These are phyloP conservation scores for Multifurca ochricompacta DNA, from an alignment of 768 basidiomycete genomes.

Conservation along the genomic window DNA sequence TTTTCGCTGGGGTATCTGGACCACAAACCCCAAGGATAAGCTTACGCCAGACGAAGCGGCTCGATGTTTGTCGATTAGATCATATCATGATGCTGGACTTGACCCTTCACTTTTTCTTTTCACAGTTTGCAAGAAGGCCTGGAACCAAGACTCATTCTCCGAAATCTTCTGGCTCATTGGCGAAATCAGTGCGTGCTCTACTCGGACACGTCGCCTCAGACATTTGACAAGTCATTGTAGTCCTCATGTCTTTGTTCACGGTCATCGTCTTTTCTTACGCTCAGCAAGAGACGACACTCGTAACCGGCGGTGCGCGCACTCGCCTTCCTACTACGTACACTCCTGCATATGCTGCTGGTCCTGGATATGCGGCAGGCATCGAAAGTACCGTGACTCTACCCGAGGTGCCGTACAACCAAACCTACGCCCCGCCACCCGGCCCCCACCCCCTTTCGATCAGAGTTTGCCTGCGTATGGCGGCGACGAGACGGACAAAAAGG, in stretches of 20 bases:
- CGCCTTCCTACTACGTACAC: slow-evolving; percentile 31
- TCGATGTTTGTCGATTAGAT: slow-evolving; percentile 35
- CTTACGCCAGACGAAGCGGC: slow-evolving; percentile 33
- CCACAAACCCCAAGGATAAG: slow-evolving; percentile 20
- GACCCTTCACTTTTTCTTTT: slow-evolving; percentile 17
- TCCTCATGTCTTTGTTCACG: slow-evolving; percentile 55
- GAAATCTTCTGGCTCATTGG: slow-evolving; percentile 59
- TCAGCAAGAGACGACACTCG: slow-evolving; percentile 60
- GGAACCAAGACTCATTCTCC: slow-evolving; percentile 58
- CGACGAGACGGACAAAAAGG: slow-evolving; percentile 22
- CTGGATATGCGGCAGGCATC: slow-evolving; percentile 18
- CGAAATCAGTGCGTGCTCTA: slow-evolving; percentile 41
- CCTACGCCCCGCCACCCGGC: slow-evolving; percentile 44
- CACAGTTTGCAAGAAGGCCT: slow-evolving; percentile 55
- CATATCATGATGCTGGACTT: neutral
- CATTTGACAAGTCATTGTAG: slow-evolving; percentile 28
- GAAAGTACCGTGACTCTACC: slow-evolving; percentile 19
- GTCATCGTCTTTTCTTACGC: slow-evolving; percentile 61
- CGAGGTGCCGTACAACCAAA: slow-evolving; percentile 16
- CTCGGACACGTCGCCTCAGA: neutral
- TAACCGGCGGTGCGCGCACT: slow-evolving; percentile 36
- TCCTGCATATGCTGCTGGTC: slow-evolving; percentile 24
- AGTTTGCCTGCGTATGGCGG: slow-evolving; percentile 37
- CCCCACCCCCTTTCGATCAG: slow-evolving; percentile 34
- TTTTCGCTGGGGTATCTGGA: slow-evolving; percentile 28